Base-by-base conservation (phyloP, 148 eudicot species). In the Silene latifolia region DNA sequence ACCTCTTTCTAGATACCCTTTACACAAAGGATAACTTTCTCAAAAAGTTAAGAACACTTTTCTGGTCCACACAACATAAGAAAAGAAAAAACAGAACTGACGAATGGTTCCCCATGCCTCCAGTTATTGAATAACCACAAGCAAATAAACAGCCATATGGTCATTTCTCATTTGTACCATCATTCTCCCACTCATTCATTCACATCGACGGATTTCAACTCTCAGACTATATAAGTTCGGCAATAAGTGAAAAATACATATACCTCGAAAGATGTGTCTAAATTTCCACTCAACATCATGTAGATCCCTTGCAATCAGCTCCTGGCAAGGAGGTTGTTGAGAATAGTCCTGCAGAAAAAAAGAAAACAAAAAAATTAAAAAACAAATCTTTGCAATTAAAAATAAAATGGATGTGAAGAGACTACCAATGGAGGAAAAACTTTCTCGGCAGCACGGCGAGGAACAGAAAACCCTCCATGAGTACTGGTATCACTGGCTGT, bases 361-460 rank as follows among this genome's bases (percentile, higher is more conserved):
- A 67, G 32, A 15, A 65, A 54, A 74, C 57, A 21, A 78, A 73
- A 4, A 29, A 63, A 27, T 27, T 11, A 5, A 32, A 51, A 14
- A 58, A 47, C 13, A 15, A 32, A 1, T 27, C 69, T 53, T 24
- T 11, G 74, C 60, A 68, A 62, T 25, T 44, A 69, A 73, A 32
- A 27, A 29, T 24, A 18, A 39, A 69, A 8, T 75, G 27, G 54
- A 62, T 56, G 66, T 61, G 63, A 44, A 14, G 56, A 20, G n/a
- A 72, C 54, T 85, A 92, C 99, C 91, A 95, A 74, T 25, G 97
- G 99, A 72, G 99, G 99, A 47, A 92, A 95, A 79, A 95, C 99
- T 95, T 92, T 95, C 84, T 94, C 99, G 24, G 99, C 99, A 64
- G 99, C 99, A 73, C 97, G 99, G 29, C 97, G 96, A 76, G 99